Base-by-base conservation (phyloP, 148 eudicot species). In the Amaranthus hypochondriacus region DNA sequence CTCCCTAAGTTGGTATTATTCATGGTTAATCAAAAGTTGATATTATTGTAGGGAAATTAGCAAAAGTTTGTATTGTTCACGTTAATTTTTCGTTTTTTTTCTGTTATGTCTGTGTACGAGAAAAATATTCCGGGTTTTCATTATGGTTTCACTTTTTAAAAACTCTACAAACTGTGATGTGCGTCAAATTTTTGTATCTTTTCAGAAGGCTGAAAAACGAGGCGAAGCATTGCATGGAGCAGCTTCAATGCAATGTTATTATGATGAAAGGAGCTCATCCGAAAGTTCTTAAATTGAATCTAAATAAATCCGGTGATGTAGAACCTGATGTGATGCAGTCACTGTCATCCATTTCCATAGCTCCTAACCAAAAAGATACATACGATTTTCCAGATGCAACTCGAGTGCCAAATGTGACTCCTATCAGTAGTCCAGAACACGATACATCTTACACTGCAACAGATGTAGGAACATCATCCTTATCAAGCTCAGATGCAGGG, bases 391-490 rank as follows among this genome's bases (percentile, higher is more conserved):
- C 80, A 73, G 73, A 80, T 76, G 55, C 62, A 58, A 82, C 72
- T 52, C 77, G 79, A 66, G 97, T 84, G 44, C 97, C 97, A 72
- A 89, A 89, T 80, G 92, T 89, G 55, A 91, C 97, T 61, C 95
- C 95, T 46, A 85, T 70, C 18, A 83, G 91, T 78, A 90, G 87
- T 77, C 91, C 95, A 18, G 95, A 83, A 59, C 90, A 81, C 10
- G 81, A 78, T 51, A 72, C 84, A 59, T 83, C 86, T 52, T 89
- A 83, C 66, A 77, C 86, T 43, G 71, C 76, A 61, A 89, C 90
- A 67, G 86, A 81, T 71, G 83, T 11, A 44, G 86, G 90, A 74
- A 81, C 86, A 71, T 83, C 89, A 12, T 88, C 95, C 7, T 61
- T 88, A 56, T 86, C 91, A 64, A 88, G 88, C 81, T 55, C 79